Conservation (phyloP, 176 grass and related monocot species). For the Cenchrus americanus region DNA sequence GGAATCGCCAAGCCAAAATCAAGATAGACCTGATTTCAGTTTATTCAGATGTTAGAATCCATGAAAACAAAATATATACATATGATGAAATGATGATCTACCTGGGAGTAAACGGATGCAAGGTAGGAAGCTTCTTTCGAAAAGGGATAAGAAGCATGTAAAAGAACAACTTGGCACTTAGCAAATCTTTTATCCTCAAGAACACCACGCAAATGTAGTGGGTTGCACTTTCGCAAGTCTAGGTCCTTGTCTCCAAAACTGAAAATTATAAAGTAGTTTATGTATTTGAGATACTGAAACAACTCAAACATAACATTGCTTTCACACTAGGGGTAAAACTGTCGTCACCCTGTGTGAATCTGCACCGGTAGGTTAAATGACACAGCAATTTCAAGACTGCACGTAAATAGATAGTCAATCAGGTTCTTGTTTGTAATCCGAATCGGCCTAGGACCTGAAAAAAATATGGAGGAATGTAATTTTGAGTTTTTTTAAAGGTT, state of each 20-base stretch:
- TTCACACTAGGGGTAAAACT: slow-evolving; percentile 31
- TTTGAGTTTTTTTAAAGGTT: slow-evolving; percentile 8
- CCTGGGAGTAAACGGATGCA: slow-evolving; percentile 97
- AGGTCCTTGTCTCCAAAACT: slow-evolving; percentile 98
- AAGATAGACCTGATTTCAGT: slow-evolving; percentile 78
- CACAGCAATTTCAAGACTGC: slow-evolving; percentile 72
- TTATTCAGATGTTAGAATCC: slow-evolving; percentile 30
- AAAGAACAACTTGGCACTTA: slow-evolving; percentile 83
- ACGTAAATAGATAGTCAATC: slow-evolving; percentile 90
- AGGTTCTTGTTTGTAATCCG: slow-evolving; percentile 88
- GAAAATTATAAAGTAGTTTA: slow-evolving; percentile 50
- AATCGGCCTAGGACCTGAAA: slow-evolving; percentile 81
- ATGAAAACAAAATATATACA: slow-evolving; percentile 8
- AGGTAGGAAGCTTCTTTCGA: slow-evolving; percentile 99
- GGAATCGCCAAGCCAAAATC: slow-evolving; percentile 97
- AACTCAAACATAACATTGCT: slow-evolving; percentile 21
- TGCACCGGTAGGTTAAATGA: slow-evolving; percentile 74
- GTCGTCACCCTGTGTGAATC: slow-evolving; percentile 90
- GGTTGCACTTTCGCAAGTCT: slow-evolving; percentile 85
- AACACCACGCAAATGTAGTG: slow-evolving; percentile 79
- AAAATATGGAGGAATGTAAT: slow-evolving; percentile 30
- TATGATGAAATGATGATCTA: slow-evolving; percentile 33
- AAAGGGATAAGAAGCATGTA: slow-evolving; percentile 98
- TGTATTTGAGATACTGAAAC: slow-evolving; percentile 37
- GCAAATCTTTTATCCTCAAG: slow-evolving; percentile 87